Base-by-base conservation (phyloP, 768 basidiomycete genomes). In the Mycena galopus region DNA sequence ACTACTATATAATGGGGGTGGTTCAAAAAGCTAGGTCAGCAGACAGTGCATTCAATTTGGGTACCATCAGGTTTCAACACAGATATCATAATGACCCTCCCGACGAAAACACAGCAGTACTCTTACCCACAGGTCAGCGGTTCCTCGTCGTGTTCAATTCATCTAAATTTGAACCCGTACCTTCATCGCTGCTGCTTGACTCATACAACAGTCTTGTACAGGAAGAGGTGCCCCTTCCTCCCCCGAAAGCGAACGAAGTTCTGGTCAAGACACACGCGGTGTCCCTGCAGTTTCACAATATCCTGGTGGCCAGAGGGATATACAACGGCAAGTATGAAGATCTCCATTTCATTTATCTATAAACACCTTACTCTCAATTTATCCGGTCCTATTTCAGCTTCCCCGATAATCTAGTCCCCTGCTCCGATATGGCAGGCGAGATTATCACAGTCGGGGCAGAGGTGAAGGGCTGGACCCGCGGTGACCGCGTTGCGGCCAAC, bases 221-320 rank as follows among this genome's bases (percentile, higher is more conserved):
- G 3, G 16, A 56, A 29, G 19, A 56, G 30, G 55, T 56, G 16
- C 30, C 55, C 9, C 1, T 56, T 1, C 17, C 19, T 10, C 14
- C 55, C 5, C 30, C 21, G 6, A 56, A 56, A 21, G 4, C 55
- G 30, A 56, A 32, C 19, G 30, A 56, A 5, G 55, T 56, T 10
- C 55, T 56, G 12, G 55, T 56, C 19, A 56, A n/a, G n/a, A n/a
- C n/a, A n/a, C n/a, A n/a, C n/a, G n/a, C n/a, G n/a, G n/a, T n/a
- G n/a, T n/a, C n/a, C 17, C 55, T 56, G 9, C 55, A 56, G 55
- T 91, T 82, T 73, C 86, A 89, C 39, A 89, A 91, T 74, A 77
- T 90, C 7, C 56, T 79, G 12, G 79, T 90, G n/a, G 79, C 86
- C n/a, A 79, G 53, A 17, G 85, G 84, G 16, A 37, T 37, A 7